These are phyloP conservation scores for Protea cynaroides DNA, from an alignment of 164 flowering plant genomes.

Conservation along the genomic window DNA sequence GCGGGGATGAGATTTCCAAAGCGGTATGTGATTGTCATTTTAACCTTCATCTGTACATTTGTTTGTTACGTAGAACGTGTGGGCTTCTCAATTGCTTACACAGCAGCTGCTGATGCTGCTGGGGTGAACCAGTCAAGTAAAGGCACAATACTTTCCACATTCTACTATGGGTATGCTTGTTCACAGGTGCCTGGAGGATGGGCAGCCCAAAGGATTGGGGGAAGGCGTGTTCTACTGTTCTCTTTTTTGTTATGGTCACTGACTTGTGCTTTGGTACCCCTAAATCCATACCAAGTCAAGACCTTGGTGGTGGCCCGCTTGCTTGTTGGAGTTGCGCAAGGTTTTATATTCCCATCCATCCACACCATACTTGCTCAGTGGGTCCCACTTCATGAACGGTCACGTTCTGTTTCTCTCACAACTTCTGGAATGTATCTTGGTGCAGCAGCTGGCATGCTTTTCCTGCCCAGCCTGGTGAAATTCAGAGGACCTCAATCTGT, in stretches of 20 bases:
- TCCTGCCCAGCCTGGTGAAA: constrained; percentile 75
- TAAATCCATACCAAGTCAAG: constrained; percentile 52
- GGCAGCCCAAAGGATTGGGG: constrained; percentile 85
- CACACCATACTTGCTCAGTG: constrained; percentile 90
- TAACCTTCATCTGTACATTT: constrained; percentile 70
- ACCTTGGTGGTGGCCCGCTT: constrained; percentile 70
- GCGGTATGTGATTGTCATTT: constrained; percentile 67
- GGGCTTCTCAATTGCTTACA: constrained; percentile 89
- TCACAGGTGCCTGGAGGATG: constrained; percentile 96
- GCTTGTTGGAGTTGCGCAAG: constrained; percentile 91
- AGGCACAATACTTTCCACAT: constrained; percentile 77
- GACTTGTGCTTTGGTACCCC: constrained; percentile 65
- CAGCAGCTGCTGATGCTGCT: constrained; percentile 78
- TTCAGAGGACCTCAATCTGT: constrained; percentile 72
- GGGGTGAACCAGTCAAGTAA: constrained; percentile 74
- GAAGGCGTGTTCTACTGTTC: constrained; percentile 71
- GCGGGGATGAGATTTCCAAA: constrained; percentile 39
- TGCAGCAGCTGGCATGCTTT: constrained; percentile 85
- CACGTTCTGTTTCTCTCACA: constrained; percentile 90
- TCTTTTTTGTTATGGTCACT: constrained; percentile 83
- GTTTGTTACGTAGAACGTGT: constrained; percentile 88
- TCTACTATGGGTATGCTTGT: constrained; percentile 85
- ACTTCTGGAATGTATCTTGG: constrained; percentile 95
- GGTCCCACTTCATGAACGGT: constrained; percentile 95
- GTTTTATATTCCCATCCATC: constrained; percentile 90